phyloP scores from a whole-genome alignment of 2,329 filamentous ascomycete species.

The Ustulina deusta region DNA sequence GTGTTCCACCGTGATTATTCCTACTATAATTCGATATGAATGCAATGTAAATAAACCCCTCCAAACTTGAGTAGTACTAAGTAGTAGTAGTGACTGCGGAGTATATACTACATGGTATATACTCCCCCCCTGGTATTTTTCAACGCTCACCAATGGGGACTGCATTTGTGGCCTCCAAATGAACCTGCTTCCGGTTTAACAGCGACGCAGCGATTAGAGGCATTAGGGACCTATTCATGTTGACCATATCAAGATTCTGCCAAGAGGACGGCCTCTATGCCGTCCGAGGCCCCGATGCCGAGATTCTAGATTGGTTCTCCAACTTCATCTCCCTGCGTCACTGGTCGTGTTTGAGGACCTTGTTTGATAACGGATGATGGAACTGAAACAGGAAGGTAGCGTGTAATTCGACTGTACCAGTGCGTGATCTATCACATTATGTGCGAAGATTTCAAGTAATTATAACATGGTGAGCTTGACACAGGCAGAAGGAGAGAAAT shows the following conservation, averaged over 20 bases:
- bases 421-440: not conserved
- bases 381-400: slow-evolving; percentile 35
- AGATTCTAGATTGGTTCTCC: slow-evolving; percentile 27
- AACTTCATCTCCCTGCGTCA: slow-evolving; percentile 20
- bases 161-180: not conserved
- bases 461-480: not conserved
- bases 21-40: not conserved
- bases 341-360: slow-evolving; percentile 29
- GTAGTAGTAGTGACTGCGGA: too few relatives aligned
- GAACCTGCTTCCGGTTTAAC: not conserved
- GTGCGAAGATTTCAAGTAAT: not conserved
- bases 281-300: slow-evolving; percentile 12
- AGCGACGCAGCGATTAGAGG: not conserved
- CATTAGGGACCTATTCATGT: not conserved
- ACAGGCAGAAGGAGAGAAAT: not conserved
- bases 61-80: not conserved
- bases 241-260: not conserved
- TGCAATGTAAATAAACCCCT: not conserved
- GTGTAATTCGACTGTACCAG: not conserved
- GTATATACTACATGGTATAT: not conserved
- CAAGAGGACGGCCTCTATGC: not conserved
- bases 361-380: slow-evolving; percentile 29
- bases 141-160: not conserved
- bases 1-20: too few relatives aligned
- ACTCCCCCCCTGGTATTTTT: not conserved